Conservation (phyloP, 768 basidiomycete species). For the Russula emetica region DNA sequence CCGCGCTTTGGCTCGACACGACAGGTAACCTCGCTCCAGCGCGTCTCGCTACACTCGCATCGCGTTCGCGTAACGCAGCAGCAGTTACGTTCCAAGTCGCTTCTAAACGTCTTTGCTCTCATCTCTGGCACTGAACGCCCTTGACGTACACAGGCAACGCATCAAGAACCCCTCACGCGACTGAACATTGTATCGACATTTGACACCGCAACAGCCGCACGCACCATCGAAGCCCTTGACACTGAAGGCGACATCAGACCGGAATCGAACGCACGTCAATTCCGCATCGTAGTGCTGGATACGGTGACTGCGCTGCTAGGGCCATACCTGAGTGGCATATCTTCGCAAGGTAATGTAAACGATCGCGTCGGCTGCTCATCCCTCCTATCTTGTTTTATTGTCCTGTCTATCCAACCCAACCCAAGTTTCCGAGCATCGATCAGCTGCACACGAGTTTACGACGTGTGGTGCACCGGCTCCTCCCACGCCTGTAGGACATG, state of each 20-base stretch:
- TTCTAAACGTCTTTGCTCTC: background rate
- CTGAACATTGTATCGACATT: constrained; percentile 18
- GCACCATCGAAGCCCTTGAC: constrained; percentile 17
- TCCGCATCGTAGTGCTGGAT: constrained; percentile 58
- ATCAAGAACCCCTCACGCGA: constrained; percentile 8
- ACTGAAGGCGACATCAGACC: background rate
- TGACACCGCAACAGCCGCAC: constrained; percentile 10
- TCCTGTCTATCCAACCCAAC: background rate
- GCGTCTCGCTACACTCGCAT: constrained; percentile 39
- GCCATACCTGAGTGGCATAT: constrained; percentile 57
- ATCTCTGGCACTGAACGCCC: background rate
- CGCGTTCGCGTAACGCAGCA: constrained; percentile 28
- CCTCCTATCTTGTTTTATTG: background rate
- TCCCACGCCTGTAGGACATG: constrained; percentile 45
- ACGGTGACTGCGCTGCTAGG: constrained; percentile 58
- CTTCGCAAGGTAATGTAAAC: constrained; percentile 49
- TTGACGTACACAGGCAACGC: background rate
- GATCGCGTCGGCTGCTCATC: background rate
- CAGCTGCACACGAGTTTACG: background rate
- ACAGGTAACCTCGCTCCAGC: constrained; percentile 60
- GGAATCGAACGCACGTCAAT: constrained; percentile 1
- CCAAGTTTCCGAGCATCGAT: background rate
- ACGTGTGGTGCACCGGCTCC: background rate
- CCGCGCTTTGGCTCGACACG: constrained; percentile 68
- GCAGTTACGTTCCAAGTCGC: constrained; percentile 19